Base-by-base conservation (phyloP, 2,329 filamentous ascomycete species). In the Dactylellina sp. region DNA sequence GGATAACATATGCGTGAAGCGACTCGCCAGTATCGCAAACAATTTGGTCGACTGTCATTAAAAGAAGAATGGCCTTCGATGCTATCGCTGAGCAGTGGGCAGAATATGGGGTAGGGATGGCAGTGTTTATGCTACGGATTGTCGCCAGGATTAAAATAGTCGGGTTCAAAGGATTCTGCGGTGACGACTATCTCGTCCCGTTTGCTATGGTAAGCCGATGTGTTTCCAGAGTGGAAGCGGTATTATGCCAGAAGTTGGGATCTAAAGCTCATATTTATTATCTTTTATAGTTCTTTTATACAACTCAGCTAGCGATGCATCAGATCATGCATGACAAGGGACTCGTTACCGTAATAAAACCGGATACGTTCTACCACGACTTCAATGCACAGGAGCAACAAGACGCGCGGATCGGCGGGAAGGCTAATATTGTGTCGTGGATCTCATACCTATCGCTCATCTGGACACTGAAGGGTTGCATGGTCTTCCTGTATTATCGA, bases 401-500 rank as follows among this genome's bases (percentile, higher is more conserved):
- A 14, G 25, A 18, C 14, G 61, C 70, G 6, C 71, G 68, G 37
- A 46, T 70, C 39, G 71, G 71, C 2, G 62, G 63, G 16, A 75
- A 75, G 12, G 64, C 64, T 6, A 75, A 75, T 39, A 55, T 75
- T 47, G 37, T 57, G 46, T 75, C 71, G 1, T 75, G 71, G 71
- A 60, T 75, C 12, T 68, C 71, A n/a, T 75, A 75, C 28, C 28
- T 42, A 11, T 75, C 71, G 4, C 59, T 75, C 16, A 75, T 75
- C 16, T 75, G 71, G 71, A 70, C 57, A 0, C 46, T 75, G 18
- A 75, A 75, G 37, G 71, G 71, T 2, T 75, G 71, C 32, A 75
- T 75, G 71, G 57, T 75, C 5, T 75, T 75, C 25, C 18, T 75
- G 6, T 75, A 75, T 39, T 75, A 75, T 35, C 46, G 71, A 32